These are phyloP conservation scores for Withania somnifera DNA, from an alignment of 305 asterid species.

Conservation along the genomic window DNA sequence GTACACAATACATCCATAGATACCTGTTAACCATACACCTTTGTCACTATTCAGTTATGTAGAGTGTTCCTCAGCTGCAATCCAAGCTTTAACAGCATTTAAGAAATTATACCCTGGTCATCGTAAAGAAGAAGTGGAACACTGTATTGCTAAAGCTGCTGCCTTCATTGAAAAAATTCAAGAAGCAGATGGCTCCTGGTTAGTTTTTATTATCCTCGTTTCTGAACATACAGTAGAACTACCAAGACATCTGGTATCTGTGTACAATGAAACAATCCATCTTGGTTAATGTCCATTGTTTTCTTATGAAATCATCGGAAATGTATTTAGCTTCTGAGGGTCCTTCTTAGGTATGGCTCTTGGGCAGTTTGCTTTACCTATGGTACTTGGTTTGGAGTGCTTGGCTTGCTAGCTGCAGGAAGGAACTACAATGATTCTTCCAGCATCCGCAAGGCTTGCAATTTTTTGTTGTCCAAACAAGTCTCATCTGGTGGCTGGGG, in stretches of 20 bases:
- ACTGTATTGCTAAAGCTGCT: conserved; percentile 60
- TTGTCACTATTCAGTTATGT: conserved; percentile 56
- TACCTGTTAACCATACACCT: conserved; percentile 7
- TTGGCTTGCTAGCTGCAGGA: conserved; percentile 83
- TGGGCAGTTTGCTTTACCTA: conserved; percentile 98
- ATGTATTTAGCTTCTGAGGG: neutral
- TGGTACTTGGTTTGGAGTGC: conserved; percentile 89
- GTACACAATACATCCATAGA: neutral
- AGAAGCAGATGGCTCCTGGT: conserved; percentile 95
- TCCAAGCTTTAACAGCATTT: conserved; percentile 76
- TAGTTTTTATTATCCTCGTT: conserved; percentile 21
- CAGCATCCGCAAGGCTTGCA: conserved; percentile 78
- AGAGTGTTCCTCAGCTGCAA: conserved; percentile 97
- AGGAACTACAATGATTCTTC: conserved; percentile 48
- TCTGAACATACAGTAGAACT: conserved; percentile 3
- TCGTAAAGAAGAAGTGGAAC: conserved; percentile 66
- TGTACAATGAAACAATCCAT: neutral
- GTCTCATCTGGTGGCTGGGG: conserved; percentile 98
- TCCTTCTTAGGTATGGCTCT: conserved; percentile 75
- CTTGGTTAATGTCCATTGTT: neutral
- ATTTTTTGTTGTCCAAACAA: conserved; percentile 83
- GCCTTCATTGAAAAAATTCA: conserved; percentile 72
- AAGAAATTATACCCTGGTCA: conserved; percentile 85
- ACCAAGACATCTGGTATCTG: neutral
- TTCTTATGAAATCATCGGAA: neutral